Evolutionary conservation across 352 stramenopile species (phyloP), one percentile per base, ranked within the genome.

Genomic region (Elongisporangium undulatum): DNA sequence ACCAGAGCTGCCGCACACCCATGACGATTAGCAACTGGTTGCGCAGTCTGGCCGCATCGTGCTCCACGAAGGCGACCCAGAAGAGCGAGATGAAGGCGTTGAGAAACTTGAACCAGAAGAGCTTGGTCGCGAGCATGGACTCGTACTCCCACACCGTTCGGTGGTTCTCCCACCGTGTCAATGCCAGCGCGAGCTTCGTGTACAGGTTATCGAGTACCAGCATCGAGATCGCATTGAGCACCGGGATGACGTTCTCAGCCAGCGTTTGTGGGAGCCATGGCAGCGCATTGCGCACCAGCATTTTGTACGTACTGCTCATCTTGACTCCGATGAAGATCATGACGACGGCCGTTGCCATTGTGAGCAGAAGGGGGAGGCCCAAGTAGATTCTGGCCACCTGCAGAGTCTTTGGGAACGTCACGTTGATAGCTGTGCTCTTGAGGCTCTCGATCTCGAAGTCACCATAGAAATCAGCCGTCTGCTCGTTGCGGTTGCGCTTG

Each of bases 21-120:
- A 92, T 86, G 58, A 90, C 81, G 39, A 87, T 80, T 26, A 89
- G 51, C 16, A 92, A 72, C 61, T 92, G 80, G 15, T 86, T 79
- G 10, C 80, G 72, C 21, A 92, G 64, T 5, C 64, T 69, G 24
- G 61, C 50, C 17, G 77, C 67, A 51, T 88, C 68, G 0, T 67
- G 73, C 17, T 89, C 79, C 2, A 90, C 74, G 59, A 92, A 92
- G 2, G 82, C 82, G 56, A 90, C 75, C 77, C 77, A 90, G 49
- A 89, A 89, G 26, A 92, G 79, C 52, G 82, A 89, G 51, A 92
- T 75, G 67, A 92, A 92, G 0, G 82, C 82, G 51, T 92, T 92
- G 26, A 92, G 59, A 55, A 90, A 92, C 57, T 92, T 92, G 71
- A 92, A 92, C 66, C 68, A 88, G 49, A 90, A 92, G 16, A 92